Evolutionary conservation across 768 basidiomycete genomes (phyloP).

Genomic region (Galerina marginata): DNA sequence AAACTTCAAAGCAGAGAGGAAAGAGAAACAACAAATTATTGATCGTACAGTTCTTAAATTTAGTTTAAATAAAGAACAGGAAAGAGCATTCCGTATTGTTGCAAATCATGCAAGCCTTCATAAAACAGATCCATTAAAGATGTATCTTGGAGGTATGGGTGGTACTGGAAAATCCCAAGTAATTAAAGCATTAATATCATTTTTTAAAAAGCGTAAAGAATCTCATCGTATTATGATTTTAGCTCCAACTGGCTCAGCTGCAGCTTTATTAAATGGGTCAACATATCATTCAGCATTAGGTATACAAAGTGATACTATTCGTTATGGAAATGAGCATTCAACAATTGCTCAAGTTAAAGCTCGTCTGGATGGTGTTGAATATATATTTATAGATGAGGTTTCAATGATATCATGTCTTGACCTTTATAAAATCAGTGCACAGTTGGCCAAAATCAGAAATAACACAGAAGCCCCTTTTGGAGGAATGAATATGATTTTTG

Average conservation of each 20-base stretch:
- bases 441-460: constrained; percentile 23
- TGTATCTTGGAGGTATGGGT: constrained; percentile 40
- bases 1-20: constrained; percentile 17
- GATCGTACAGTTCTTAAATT: constrained; percentile 5
- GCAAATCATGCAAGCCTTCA: constrained; percentile 27
- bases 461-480: constrained; percentile 30
- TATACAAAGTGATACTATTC: background rate
- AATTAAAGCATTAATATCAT: constrained; percentile 26
- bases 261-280: constrained; percentile 15
- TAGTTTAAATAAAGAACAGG: constrained; percentile 34
- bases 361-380: constrained; percentile 14
- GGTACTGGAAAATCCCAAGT: constrained; percentile 41
- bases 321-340: background rate
- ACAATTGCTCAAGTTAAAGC: constrained; percentile 21
- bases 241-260: constrained; percentile 20
- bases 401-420: constrained; percentile 42
- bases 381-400: constrained; percentile 42
- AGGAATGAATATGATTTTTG: constrained; percentile 46
- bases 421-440: constrained; percentile 30
- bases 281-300: constrained; percentile 19
- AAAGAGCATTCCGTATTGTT: constrained; percentile 35
- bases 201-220: constrained; percentile 25
- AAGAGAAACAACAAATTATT: background rate
- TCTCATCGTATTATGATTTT: constrained; percentile 21
- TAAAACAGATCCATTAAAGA: constrained; percentile 24